These are phyloP conservation scores for Cucurbita maxima DNA, from an alignment of 306 rosid species.

Conservation along the genomic window DNA sequence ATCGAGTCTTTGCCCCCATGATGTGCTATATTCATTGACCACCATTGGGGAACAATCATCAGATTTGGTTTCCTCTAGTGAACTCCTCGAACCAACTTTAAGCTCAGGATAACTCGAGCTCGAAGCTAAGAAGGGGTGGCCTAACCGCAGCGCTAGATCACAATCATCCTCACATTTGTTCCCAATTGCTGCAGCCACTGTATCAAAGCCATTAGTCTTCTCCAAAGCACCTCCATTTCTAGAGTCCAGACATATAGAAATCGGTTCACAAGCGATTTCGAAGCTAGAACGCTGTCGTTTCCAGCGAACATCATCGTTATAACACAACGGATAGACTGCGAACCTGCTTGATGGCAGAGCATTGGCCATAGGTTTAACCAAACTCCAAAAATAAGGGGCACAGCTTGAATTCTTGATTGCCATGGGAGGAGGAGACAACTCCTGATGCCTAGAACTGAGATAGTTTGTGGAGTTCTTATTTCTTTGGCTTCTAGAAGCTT, in stretches of 20 bases:
- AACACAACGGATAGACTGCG: conserved; percentile 34
- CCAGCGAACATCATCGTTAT: conserved; percentile 14
- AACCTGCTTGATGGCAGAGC: conserved; percentile 9
- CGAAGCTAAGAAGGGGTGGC: conserved; percentile 27
- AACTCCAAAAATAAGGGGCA: conserved; percentile 14
- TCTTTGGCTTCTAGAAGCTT: conserved; percentile 53
- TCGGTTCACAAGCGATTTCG: conserved; percentile 4
- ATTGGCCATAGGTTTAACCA: conserved; percentile 19
- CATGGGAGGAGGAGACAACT: conserved; percentile 1
- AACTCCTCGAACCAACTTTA: conserved; percentile 1
- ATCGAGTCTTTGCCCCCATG: conserved; percentile 5
- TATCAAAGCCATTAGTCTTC: not conserved
- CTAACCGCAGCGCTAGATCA: conserved; percentile 60
- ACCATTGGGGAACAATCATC: not conserved
- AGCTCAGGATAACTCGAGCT: conserved; percentile 5
- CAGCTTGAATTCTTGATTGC: conserved; percentile 7
- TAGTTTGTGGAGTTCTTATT: conserved; percentile 40
- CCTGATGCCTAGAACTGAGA: conserved; percentile 23
- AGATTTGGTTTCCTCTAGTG: conserved; percentile 1
- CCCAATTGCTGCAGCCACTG: conserved; percentile 16
- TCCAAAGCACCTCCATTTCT: conserved; percentile 5
- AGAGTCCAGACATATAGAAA: conserved; percentile 13
- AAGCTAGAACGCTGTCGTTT: conserved; percentile 8
- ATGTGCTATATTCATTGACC: conserved; percentile 3
- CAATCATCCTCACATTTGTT: conserved; percentile 16